Evolutionary conservation across 1,284 basidiomycete species (phyloP).

Genomic region (Rhodotorula sp.): DNA sequence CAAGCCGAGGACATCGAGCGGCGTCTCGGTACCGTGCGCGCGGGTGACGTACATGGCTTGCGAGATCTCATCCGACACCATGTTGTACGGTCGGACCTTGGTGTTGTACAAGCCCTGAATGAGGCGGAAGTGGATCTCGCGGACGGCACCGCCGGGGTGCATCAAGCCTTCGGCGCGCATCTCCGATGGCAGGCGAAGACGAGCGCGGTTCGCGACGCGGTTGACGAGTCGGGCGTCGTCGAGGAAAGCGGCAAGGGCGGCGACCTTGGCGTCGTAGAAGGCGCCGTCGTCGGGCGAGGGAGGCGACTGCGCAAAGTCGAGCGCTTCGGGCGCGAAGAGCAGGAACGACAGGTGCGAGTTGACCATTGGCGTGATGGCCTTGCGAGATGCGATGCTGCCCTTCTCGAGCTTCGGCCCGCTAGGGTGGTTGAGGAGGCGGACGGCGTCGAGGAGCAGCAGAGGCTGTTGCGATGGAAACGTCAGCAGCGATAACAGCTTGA

Average conservation of each 20-base stretch:
- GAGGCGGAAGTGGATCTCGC: conserved; percentile 32
- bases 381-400: conserved; percentile 11
- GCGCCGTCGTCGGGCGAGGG: conserved; percentile 25
- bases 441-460: conserved; percentile 42
- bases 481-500: not conserved
- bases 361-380: conserved; percentile 33
- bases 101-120: conserved; percentile 24
- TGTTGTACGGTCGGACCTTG: conserved; percentile 24
- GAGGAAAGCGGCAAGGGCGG: conserved; percentile 44
- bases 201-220: conserved; percentile 39
- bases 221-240: conserved; percentile 42
- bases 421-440: conserved; percentile 39
- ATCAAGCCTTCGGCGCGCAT: conserved; percentile 29
- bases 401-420: conserved; percentile 14
- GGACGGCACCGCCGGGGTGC: conserved; percentile 14
- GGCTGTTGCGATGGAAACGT: conserved; percentile 16
- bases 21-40: conserved; percentile 30
- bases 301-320: conserved; percentile 26
- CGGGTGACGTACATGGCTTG: conserved; percentile 5
- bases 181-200: conserved; percentile 33
- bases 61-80: not conserved
- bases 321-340: conserved; percentile 30
- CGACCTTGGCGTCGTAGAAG: conserved; percentile 43
- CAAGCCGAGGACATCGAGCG: conserved; percentile 29
- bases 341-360: conserved; percentile 42